These are phyloP conservation scores for Sclerotinia trifoliorum DNA, from an alignment of 2,329 filamentous ascomycete species.

Conservation along the genomic window DNA sequence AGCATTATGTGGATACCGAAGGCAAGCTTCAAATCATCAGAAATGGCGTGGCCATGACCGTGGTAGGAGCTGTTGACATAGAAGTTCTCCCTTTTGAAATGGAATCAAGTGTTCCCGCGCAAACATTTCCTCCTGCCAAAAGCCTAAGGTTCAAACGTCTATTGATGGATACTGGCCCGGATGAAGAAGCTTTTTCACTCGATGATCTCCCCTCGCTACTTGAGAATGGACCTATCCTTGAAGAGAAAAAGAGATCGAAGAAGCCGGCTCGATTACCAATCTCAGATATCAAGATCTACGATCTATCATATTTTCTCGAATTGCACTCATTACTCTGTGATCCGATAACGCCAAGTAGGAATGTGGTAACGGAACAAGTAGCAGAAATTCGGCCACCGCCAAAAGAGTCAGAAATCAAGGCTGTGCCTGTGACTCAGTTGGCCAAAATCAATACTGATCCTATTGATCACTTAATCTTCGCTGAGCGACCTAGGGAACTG, in stretches of 20 bases:
- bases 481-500: background rate
- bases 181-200: background rate
- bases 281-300: constrained; percentile 5
- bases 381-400: background rate
- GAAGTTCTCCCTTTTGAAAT: constrained; percentile 9
- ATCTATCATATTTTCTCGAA: constrained; percentile 9
- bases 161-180: constrained; percentile 1
- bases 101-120: background rate
- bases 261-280: background rate
- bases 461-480: constrained; percentile 13
- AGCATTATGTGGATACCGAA: constrained; percentile 1
- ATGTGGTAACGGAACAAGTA: background rate
- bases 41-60: background rate
- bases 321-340: background rate
- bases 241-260: background rate
- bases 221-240: background rate
- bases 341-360: too few relatives aligned
- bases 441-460: constrained; percentile 3
- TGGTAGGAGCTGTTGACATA: constrained; percentile 11
- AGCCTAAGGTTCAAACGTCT: background rate
- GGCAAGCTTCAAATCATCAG: background rate
- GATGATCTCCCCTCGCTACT: background rate
- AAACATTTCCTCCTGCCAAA: background rate
- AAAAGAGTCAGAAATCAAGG: background rate
- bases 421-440: background rate